Evolutionary conservation across 2,329 filamentous ascomycete species (phyloP).

Genomic region (Xylariaceae sp.): DNA sequence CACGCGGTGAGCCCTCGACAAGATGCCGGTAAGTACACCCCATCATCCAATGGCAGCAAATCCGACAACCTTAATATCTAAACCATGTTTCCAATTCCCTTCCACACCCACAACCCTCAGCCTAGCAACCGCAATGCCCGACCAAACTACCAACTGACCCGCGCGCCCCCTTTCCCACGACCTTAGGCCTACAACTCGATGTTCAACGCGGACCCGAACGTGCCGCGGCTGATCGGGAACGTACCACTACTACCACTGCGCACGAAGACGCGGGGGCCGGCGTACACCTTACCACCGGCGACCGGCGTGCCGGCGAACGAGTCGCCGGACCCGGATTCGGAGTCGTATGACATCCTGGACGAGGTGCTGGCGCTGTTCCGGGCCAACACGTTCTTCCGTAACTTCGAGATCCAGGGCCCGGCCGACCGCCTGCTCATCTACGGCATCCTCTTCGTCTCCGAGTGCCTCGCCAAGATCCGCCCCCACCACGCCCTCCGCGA

Average conservation of each 20-base stretch:
- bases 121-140: no score
- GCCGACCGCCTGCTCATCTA: constrained; percentile 95
- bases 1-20: constrained; percentile 38
- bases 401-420: constrained; percentile 97
- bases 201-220: constrained; percentile 81
- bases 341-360: constrained; percentile 95
- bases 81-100: not conserved
- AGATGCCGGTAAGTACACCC: constrained; percentile 49
- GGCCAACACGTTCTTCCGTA: constrained; percentile 98
- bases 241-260: constrained; percentile 93
- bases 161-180: constrained; percentile 7
- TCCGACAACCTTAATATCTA: constrained; percentile 29
- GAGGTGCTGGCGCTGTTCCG: constrained; percentile 92
- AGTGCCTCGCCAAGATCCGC: constrained; percentile 86
- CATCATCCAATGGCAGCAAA: constrained; percentile 2
- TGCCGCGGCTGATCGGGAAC: constrained; percentile 72
- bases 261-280: constrained; percentile 93
- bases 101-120: no score
- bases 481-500: constrained; percentile 65
- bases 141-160: constrained; percentile 11
- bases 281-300: constrained; percentile 75
- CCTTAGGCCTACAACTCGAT: constrained; percentile 97
- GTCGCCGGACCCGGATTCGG: constrained; percentile 78
- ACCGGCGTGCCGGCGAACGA: constrained; percentile 61
- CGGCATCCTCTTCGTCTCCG: constrained; percentile 91